Evolutionary conservation across 345 rosid species (phyloP).

Genomic region (Boechera stricta): DNA sequence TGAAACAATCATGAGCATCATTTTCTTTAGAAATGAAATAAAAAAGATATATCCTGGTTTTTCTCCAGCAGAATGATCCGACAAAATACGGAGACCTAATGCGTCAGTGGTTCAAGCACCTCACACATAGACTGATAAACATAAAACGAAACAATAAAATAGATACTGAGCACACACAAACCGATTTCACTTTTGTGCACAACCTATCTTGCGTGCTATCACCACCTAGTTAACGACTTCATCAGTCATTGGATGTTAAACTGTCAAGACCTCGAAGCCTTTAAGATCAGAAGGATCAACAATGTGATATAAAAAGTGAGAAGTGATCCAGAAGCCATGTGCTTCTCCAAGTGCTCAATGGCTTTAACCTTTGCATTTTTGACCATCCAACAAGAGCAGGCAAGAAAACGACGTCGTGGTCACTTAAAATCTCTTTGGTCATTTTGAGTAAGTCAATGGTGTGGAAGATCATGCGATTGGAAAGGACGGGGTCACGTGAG

Average conservation of each 20-base stretch:
- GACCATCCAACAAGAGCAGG: background rate
- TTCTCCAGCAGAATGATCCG: no score
- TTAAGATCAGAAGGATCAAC: background rate
- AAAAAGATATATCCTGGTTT: no score
- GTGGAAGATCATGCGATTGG: background rate
- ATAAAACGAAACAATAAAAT: no score
- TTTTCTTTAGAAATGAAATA: no score
- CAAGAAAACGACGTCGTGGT: background rate
- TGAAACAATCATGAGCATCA: no score
- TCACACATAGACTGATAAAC: no score
- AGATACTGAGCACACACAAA: no score
- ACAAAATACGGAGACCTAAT: no score
- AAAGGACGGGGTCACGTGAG: background rate
- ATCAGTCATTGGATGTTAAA: background rate
- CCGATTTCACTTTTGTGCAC: no score
- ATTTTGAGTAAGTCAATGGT: background rate
- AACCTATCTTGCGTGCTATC: background rate
- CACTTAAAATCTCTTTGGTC: background rate
- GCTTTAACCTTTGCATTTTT: background rate
- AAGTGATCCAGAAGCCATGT: conserved; percentile 2
- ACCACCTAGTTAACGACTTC: background rate
- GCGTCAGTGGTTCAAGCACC: no score
- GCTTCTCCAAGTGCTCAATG: background rate
- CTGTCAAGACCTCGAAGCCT: background rate
- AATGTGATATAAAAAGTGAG: background rate